Evolutionary conservation across 202 grass and related monocot genomes (phyloP).

Genomic region (Cymbopogon flexuosus): DNA sequence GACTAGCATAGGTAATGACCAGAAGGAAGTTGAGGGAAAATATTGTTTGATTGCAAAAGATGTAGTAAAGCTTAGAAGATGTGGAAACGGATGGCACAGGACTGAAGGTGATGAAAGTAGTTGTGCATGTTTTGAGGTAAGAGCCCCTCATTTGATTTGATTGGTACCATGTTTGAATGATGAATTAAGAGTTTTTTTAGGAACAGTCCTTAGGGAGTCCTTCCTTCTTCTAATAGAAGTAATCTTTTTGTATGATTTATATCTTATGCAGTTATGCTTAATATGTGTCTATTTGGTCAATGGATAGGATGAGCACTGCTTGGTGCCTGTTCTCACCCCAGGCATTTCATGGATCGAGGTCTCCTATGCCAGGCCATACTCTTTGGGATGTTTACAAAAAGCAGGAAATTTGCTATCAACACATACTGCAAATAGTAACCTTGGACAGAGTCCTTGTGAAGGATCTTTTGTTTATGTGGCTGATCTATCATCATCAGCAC

Average conservation of each 20-base stretch:
- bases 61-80: conserved; percentile 71
- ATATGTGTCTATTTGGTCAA: conserved; percentile 16
- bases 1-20: neutral
- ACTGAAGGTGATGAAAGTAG: conserved; percentile 35
- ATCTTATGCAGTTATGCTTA: conserved; percentile 22
- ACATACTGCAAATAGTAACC: conserved; percentile 42
- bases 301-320: conserved; percentile 65
- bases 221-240: conserved; percentile 9
- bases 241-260: conserved; percentile 25
- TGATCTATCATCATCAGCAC: conserved; percentile 50
- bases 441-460: conserved; percentile 46
- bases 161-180: conserved; percentile 1
- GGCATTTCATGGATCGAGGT: conserved; percentile 87
- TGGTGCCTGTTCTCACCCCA: conserved; percentile 56
- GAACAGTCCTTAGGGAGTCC: conserved; percentile 10
- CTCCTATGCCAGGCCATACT: conserved; percentile 71
- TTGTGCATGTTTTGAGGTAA: conserved; percentile 69
- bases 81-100: conserved; percentile 48
- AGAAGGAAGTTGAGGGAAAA: conserved; percentile 39
- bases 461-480: conserved; percentile 81
- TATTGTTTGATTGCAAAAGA: conserved; percentile 90
- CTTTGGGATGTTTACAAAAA: conserved; percentile 45
- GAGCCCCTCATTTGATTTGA: conserved; percentile 14
- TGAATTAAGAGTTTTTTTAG: conserved; percentile 6
- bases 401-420: conserved; percentile 39